Conservation (phyloP, 148 eudicot species). For the Fagopyrum homotropicum region DNA sequence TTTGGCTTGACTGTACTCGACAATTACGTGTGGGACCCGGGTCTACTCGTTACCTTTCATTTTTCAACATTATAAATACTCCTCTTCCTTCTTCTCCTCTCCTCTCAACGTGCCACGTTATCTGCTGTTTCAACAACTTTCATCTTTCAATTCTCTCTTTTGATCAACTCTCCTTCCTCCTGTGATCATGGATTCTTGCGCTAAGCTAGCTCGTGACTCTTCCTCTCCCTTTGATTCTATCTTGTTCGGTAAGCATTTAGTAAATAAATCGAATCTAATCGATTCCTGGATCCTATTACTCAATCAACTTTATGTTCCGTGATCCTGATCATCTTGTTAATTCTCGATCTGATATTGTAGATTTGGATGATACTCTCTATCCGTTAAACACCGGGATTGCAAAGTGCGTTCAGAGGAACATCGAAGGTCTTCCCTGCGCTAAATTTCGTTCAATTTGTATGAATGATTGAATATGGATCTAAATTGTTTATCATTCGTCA, state of each 20-base stretch:
- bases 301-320: not conserved
- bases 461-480: not conserved
- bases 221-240: slow-evolving; percentile 54
- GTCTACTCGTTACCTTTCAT: slow-evolving; percentile 5
- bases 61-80: not conserved
- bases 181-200: slow-evolving; percentile 33
- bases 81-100: not conserved
- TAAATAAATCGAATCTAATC: not conserved
- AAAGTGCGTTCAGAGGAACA: slow-evolving; percentile 50
- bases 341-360: slow-evolving; percentile 24
- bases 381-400: slow-evolving; percentile 59
- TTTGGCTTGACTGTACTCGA: not conserved
- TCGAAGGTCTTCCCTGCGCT: slow-evolving; percentile 42
- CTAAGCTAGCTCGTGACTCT: slow-evolving; percentile 31
- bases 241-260: slow-evolving; percentile 43
- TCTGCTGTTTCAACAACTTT: not conserved
- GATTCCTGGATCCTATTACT: too few relatives aligned
- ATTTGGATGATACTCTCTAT: slow-evolving; percentile 90
- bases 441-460: not conserved
- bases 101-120: not conserved
- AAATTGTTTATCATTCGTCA: not conserved
- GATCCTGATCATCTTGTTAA: not conserved
- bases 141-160: not conserved
- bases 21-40: slow-evolving; percentile 10
- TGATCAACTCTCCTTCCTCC: not conserved